Evolutionary conservation across 73 alveolate genomes (phyloP), one percentile per base, ranked within the genome.

Genomic region (Paramecium sexaurelia): DNA sequence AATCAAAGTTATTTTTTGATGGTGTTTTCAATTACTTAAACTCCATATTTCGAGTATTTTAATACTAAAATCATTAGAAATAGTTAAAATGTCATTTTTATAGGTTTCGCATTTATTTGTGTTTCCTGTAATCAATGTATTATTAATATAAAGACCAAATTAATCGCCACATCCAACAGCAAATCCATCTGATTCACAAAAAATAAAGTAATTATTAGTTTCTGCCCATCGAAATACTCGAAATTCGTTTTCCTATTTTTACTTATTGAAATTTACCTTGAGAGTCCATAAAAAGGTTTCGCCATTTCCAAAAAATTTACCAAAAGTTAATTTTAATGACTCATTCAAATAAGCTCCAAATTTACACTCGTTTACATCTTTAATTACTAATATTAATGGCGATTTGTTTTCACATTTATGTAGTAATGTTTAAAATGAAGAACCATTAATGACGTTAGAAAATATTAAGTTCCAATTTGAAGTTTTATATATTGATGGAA

Each of bases 161-260:
- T 86, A 33, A 4, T 86, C 93, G 17, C 93, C 93, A 39, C 93
- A 86, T 15, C 93, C 93, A 6, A 86, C 87, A 57, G 85, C 93
- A 39, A 86, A 61, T 86, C 93, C 93, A 33, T 86, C 93, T 66
- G 43, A 57, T 61, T 86, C 85, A 17, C 87, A 86, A 75, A 57
- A 86, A 6, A 57, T 57, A 20, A 86, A 86, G 26, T 86, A 55
- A 5, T 57, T n/a, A 17, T 86, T 86, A 17, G 40, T 61, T 15
- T 75, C 93, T 22, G 87, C 35, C 29, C 87, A 75, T 24, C 13
- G 20, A 32, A 13, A 86, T 45, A 75, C 47, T 86, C 36, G 32
- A 55, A 86, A 86, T 13, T 86, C 67, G 7, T 51, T 51, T n/a
- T 51, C 67, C 67, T 51, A 51, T 2, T 5, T 17, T 51, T 10